Evolutionary conservation across 2,329 filamentous ascomycete genomes (phyloP), one percentile per base, ranked within the genome.

Genomic region (Sclerotinia trifoliorum): DNA sequence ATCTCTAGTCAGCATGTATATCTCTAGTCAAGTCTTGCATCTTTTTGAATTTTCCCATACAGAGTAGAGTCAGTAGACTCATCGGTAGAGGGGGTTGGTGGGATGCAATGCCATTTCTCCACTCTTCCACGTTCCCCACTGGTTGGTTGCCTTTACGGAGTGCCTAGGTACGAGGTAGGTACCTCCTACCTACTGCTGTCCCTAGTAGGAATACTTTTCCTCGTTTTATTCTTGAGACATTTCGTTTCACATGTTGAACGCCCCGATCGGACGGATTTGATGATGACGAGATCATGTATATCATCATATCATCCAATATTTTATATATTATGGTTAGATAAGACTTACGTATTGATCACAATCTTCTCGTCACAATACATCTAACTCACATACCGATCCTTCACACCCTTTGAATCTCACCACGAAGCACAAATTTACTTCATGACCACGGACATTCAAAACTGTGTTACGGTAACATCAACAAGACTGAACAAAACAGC

Each of bases 201-300:
- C 10, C 26, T n/a, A n/a, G n/a, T n/a, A n/a, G n/a, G n/a, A n/a
- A n/a, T n/a, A n/a, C n/a, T n/a, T 66, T 66, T 46, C 55, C 65
- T 66, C 65, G 52, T 35, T 61, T 61, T 44, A 65, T 48, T 7
- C 19, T 44, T 55, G 52, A 55, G 2, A 35, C 39, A 42, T 42
- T 55, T 55, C 21, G 17, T 35, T 35, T 42, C 39, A 10, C n/a
- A 5, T 49, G 11, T 24, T 21, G 19, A 48, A 61, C 26, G 57
- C 26, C 44, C 5, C 6, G 11, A 24, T 49, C 26, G 32, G 57
- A 35, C 15, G n/a, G 11, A 5, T 24, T 11, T 15, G 5, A 29
- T 2, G 17, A 26, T 48, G 42, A 60, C 8, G 17, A 48, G 57
- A 49, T 48, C 6, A 35, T 10, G 39, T 39, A 39, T 39, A 39